A percentile compares a stretch with the other conserved stretches of the same genome.
Evolutionary conservation across 164 flowering plant species (phyloP).

Genomic region (Hamamelis virginiana): DNA sequence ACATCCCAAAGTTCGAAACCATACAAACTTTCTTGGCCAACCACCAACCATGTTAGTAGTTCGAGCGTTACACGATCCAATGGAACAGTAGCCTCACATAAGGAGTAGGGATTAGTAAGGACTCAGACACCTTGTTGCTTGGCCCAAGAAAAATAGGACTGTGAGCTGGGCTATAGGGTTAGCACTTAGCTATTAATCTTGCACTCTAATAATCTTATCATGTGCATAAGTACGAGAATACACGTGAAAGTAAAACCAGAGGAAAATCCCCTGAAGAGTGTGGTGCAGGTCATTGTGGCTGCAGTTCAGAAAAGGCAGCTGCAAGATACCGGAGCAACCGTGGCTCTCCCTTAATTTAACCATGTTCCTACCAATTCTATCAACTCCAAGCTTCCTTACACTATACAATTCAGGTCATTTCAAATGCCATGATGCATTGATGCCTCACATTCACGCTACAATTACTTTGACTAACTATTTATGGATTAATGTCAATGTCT

Average conservation of each 20-base stretch:
- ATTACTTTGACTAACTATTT: too few species aligned
- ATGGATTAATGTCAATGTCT: too few species aligned
- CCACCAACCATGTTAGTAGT: too few species aligned
- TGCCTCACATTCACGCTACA: too few species aligned
- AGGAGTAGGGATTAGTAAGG: too few species aligned
- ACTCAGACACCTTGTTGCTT: too few species aligned
- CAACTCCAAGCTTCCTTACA: constrained; percentile 29
- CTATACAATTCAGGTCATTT: constrained; percentile 28
- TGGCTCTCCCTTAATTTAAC: constrained; percentile 28
- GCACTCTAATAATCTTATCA: constrained; percentile 52
- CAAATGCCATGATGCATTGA: too few species aligned
- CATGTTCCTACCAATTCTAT: constrained; percentile 27
- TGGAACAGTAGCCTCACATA: too few species aligned
- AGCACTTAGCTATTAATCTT: constrained; percentile 54
- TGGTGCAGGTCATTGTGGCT: constrained; percentile 45
- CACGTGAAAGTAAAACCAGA: constrained; percentile 50
- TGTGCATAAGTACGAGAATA: constrained; percentile 33
- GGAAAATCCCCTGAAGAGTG: constrained; percentile 43
- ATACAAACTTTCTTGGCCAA: too few species aligned
- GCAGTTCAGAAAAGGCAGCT: constrained; percentile 41
- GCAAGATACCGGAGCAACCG: constrained; percentile 28
- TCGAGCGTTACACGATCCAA: too few species aligned
- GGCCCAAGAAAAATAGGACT: too few species aligned
- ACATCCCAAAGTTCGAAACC: too few species aligned
- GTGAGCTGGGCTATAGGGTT: constrained; percentile 60